Evolutionary conservation across 1,284 basidiomycete genomes (phyloP), one percentile per base, ranked within the genome.

Genomic region (Moesziomyces aphidis): DNA sequence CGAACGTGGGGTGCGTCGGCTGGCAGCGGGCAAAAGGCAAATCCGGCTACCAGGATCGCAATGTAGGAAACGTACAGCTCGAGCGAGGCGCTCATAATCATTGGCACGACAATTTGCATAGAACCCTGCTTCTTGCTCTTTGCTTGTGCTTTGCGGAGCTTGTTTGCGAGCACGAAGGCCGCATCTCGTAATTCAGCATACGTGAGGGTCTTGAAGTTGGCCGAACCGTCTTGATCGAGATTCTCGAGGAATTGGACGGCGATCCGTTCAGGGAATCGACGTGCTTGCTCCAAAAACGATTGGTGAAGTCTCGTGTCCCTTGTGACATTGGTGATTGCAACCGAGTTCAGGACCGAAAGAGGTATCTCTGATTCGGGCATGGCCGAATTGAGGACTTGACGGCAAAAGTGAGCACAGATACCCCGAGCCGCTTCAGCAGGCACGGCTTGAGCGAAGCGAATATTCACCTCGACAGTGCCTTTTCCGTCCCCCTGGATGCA

Each of bases 21-120:
- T 1, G 60, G 53, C 52, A 62, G 34, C 7, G 60, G 60, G 31
- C 60, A 62, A 50, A 62, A 62, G 6, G 60, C 60, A 19, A 55
- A 62, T 47, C 60, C 60, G 9, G 60, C 60, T 39, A 51, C 44
- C 31, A 62, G 34, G 10, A 62, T 62, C 24, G 50, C 64, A 8
- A 55, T 21, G 45, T 59, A 64, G 28, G 60, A 54, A 9, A 62
- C n/a, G 43, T 64, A 64, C 11, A 66, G 55, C 49, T 60, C 61
- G 23, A 64, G 47, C 21, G 56, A 51, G 11, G 56, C 45, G 9
- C 39, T 39, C 34, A 69, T 34, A 5, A 57, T 31, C 50, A 69
- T 64, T 1, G 61, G 57, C 49, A 69, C 56, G 4, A 61, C 23
- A 34, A 58, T 53, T 15, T 59, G 57, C 31, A 34, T 13, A 11